Evolutionary conservation across 768 basidiomycete species (phyloP).

Genomic region (Leccinellum rugosiceps): DNA sequence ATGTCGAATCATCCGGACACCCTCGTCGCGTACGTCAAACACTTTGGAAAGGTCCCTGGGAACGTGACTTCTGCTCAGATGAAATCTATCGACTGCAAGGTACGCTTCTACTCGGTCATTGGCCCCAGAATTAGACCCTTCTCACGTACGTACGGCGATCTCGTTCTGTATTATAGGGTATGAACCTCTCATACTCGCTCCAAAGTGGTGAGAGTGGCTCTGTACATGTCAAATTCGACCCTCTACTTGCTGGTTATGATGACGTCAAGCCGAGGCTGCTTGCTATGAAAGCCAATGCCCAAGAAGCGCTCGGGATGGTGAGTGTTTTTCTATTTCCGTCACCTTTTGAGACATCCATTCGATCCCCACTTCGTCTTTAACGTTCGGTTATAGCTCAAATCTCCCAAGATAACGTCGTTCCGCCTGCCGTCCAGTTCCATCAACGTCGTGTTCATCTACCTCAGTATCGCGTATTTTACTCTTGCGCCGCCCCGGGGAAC

Average conservation of each 20-base stretch:
- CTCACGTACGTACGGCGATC: background rate
- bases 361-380: background rate
- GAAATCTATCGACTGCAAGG: conserved; percentile 67
- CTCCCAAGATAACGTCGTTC: conserved; percentile 61
- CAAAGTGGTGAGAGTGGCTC: conserved; percentile 44
- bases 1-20: conserved; percentile 85
- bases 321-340: conserved; percentile 17
- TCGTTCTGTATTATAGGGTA: conserved; percentile 43
- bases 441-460: conserved; percentile 9
- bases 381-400: conserved; percentile 46
- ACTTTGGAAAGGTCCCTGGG: conserved; percentile 63
- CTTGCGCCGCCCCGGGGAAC: conserved; percentile 20
- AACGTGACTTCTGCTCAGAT: conserved; percentile 62
- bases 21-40: conserved; percentile 77
- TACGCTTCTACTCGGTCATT: conserved; percentile 22
- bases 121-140: background rate
- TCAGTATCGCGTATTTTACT: conserved; percentile 18
- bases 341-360: background rate
- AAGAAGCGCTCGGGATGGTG: conserved; percentile 80
- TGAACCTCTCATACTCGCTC: conserved; percentile 64
- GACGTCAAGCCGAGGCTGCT: conserved; percentile 80
- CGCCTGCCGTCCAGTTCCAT: conserved; percentile 39
- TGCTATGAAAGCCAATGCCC: conserved; percentile 77
- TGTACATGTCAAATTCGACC: conserved; percentile 60
- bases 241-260: conserved; percentile 70